phyloP scores from a whole-genome alignment of 306 rosid genomes.

The Ceratonia siliqua region DNA sequence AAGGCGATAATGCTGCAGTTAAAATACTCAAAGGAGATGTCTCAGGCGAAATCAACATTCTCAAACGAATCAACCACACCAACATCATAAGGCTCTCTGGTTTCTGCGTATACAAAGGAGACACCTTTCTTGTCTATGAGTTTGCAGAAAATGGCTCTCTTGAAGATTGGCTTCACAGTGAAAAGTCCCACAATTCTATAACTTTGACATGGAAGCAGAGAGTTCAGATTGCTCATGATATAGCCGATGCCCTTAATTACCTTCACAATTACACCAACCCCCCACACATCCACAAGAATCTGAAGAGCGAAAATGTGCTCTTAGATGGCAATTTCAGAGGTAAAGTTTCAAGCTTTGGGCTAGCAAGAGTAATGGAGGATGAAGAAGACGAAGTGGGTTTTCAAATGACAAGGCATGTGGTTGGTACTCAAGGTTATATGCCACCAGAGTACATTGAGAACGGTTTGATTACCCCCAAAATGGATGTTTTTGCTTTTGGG shows the following conservation, averaged over 20 bases:
- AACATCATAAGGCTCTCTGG: slow-evolving; percentile 78
- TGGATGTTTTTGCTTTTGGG: slow-evolving; percentile 76
- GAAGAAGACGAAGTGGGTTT: slow-evolving; percentile 39
- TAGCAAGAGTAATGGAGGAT: slow-evolving; percentile 55
- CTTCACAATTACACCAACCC: slow-evolving; percentile 68
- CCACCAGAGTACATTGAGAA: slow-evolving; percentile 72
- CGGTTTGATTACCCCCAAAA: slow-evolving; percentile 67
- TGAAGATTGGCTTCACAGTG: slow-evolving; percentile 48
- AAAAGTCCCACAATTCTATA: not conserved
- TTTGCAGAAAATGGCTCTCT: slow-evolving; percentile 64
- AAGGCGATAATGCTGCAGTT: slow-evolving; percentile 76
- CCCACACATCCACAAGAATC: slow-evolving; percentile 64
- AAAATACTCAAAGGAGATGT: slow-evolving; percentile 70
- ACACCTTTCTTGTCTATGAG: slow-evolving; percentile 74
- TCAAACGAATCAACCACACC: slow-evolving; percentile 68
- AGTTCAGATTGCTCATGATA: slow-evolving; percentile 69
- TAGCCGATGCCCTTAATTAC: slow-evolving; percentile 71
- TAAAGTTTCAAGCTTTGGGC: slow-evolving; percentile 65
- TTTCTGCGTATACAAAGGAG: slow-evolving; percentile 60
- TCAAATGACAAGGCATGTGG: slow-evolving; percentile 70
- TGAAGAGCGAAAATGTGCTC: slow-evolving; percentile 64
- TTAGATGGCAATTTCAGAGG: slow-evolving; percentile 58
- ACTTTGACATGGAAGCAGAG: slow-evolving; percentile 63
- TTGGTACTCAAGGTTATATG: slow-evolving; percentile 85
- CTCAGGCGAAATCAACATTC: slow-evolving; percentile 60